Evolutionary conservation across 768 basidiomycete genomes (phyloP).

Genomic region (Sistotremastrum niveocremeum): DNA sequence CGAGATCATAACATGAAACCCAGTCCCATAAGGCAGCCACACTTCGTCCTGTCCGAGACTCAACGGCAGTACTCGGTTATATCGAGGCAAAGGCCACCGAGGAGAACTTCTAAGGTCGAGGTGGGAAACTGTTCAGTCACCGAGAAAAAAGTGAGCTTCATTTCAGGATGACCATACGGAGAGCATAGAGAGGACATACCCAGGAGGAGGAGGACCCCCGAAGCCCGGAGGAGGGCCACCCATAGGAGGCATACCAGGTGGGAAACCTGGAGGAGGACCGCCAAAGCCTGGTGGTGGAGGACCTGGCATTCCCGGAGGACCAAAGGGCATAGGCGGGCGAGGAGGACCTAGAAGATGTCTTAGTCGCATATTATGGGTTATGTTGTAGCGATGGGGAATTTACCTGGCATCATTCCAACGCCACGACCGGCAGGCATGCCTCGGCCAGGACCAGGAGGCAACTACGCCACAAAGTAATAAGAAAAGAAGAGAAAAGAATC

Average conservation of each 20-base stretch:
- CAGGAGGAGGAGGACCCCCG: slow-evolving; percentile 55
- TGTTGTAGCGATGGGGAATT: slow-evolving; percentile 16
- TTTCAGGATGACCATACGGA: background rate
- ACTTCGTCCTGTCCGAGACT: too few species aligned
- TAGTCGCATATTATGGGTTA: background rate
- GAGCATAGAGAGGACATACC: slow-evolving; percentile 34
- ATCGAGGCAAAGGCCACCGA: too few species aligned
- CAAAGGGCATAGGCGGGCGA: slow-evolving; percentile 56
- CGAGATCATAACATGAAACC: too few species aligned
- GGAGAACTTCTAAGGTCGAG: too few species aligned
- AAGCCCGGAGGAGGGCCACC: slow-evolving; percentile 72
- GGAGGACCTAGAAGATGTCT: slow-evolving; percentile 32
- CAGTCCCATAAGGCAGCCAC: too few species aligned
- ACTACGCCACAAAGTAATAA: slow-evolving; percentile 25
- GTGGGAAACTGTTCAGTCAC: background rate
- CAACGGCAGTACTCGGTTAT: too few species aligned
- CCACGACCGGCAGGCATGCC: slow-evolving; percentile 95
- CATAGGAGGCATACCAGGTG: slow-evolving; percentile 48
- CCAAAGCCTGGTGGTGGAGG: slow-evolving; percentile 70
- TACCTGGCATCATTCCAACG: slow-evolving; percentile 89
- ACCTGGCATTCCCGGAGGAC: slow-evolving; percentile 69
- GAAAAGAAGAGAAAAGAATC: slow-evolving; percentile 9
- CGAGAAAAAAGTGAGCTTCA: background rate
- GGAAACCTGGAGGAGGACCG: slow-evolving; percentile 55
- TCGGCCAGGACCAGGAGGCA: slow-evolving; percentile 81